Evolutionary conservation across 495 filamentous ascomycete genomes (phyloP).

Genomic region (Penicillium desertorum): DNA sequence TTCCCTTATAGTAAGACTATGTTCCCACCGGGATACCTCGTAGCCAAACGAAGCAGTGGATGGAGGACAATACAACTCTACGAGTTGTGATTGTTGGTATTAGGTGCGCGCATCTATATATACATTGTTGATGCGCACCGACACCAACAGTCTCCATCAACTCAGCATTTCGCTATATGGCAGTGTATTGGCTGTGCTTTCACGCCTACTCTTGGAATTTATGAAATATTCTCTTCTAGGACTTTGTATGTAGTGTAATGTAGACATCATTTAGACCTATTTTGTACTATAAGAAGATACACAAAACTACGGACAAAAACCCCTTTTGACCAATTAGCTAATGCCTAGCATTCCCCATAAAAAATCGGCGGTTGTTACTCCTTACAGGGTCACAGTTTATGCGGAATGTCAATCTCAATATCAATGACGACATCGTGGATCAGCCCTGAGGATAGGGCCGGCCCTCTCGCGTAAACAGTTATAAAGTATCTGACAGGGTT

Average conservation of each 20-base stretch:
- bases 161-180: not conserved
- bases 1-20: too few species aligned
- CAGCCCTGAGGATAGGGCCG: slow-evolving; percentile 8
- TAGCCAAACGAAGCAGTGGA: too few species aligned
- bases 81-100: too few species aligned
- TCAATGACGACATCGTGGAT: slow-evolving; percentile 2
- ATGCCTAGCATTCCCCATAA: not conserved
- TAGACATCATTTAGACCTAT: not conserved
- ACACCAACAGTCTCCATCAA: too few species aligned
- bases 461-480: slow-evolving; percentile 12
- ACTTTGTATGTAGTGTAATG: not conserved
- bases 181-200: not conserved
- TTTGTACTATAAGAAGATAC: too few species aligned
- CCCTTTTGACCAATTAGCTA: not conserved
- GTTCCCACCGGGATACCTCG: too few species aligned
- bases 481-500: slow-evolving; percentile 2
- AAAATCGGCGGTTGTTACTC: not conserved
- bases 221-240: not conserved
- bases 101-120: too few species aligned
- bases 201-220: too few species aligned
- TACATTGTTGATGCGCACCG: too few species aligned
- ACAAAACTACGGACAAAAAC: not conserved
- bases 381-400: not conserved
- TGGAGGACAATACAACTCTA: too few species aligned
- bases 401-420: not conserved